Evolutionary conservation across 257 asterid genomes (phyloP).

Genomic region (Galeopsis tetrahit): DNA sequence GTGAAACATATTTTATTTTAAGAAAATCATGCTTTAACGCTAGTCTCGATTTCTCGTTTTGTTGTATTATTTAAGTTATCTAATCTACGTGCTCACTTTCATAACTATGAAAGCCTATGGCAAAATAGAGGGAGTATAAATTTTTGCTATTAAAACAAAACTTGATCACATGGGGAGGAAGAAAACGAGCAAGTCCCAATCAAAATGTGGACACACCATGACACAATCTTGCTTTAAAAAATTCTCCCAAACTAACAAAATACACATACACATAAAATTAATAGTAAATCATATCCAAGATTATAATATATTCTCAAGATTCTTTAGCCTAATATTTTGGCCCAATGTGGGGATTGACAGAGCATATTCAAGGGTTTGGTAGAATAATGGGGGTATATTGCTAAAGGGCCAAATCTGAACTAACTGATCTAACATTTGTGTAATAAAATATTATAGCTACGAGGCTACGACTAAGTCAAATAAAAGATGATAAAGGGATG

Average conservation of each 20-base stretch:
- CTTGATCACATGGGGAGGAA: conserved; percentile 24
- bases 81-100: too few relatives aligned
- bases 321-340: conserved; percentile 38
- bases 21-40: too few relatives aligned
- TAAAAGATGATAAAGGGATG: conserved; percentile 35
- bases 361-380: conserved; percentile 42
- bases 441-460: conserved; percentile 23
- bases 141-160: neutral
- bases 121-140: too few relatives aligned
- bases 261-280: neutral
- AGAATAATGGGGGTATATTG: conserved; percentile 54
- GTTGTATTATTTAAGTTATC: too few relatives aligned
- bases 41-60: too few relatives aligned
- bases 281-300: conserved; percentile 28
- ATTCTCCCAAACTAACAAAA: conserved; percentile 29
- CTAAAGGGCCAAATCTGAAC: conserved; percentile 43
- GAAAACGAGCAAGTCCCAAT: conserved; percentile 38
- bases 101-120: too few relatives aligned
- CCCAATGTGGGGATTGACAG: conserved; percentile 35
- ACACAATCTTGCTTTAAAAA: conserved; percentile 28
- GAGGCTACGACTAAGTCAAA: conserved; percentile 24
- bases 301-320: conserved; percentile 15
- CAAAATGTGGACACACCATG: conserved; percentile 38
- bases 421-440: conserved; percentile 35
- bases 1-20: too few relatives aligned